Evolutionary conservation across 2,329 filamentous ascomycete species (phyloP).

Genomic region (Cladophialophora carrionii): DNA sequence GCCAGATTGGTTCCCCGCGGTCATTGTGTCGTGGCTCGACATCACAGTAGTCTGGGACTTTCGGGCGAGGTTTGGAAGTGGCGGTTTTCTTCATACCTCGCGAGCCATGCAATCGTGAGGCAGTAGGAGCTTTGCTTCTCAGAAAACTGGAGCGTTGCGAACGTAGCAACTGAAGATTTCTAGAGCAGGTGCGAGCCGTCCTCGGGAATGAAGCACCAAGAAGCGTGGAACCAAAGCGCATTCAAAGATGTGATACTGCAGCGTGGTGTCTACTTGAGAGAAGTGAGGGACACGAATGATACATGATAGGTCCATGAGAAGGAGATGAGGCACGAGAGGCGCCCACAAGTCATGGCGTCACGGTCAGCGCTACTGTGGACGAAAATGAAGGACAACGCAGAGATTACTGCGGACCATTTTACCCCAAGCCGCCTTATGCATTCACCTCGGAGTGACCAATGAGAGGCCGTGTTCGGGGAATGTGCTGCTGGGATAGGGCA

Average conservation of each 20-base stretch:
- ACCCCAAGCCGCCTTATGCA: neutral
- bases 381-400: neutral
- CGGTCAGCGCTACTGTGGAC: neutral
- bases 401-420: neutral
- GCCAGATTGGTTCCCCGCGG: conserved; percentile 61
- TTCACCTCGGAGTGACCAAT: neutral
- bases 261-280: neutral
- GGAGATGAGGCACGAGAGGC: no score
- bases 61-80: conserved; percentile 34
- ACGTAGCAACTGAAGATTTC: neutral
- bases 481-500: neutral
- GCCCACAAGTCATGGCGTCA: no score
- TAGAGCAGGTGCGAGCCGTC: neutral
- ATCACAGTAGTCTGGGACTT: conserved; percentile 42
- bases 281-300: neutral
- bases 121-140: neutral
- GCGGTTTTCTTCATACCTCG: conserved; percentile 35
- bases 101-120: conserved; percentile 11
- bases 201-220: neutral
- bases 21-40: conserved; percentile 43
- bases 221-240: neutral
- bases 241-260: neutral
- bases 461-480: neutral
- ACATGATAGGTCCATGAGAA: no score
- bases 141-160: neutral